phyloP scores from a whole-genome alignment of 768 basidiomycete genomes.

The Coprinopsis marcescibilis region DNA sequence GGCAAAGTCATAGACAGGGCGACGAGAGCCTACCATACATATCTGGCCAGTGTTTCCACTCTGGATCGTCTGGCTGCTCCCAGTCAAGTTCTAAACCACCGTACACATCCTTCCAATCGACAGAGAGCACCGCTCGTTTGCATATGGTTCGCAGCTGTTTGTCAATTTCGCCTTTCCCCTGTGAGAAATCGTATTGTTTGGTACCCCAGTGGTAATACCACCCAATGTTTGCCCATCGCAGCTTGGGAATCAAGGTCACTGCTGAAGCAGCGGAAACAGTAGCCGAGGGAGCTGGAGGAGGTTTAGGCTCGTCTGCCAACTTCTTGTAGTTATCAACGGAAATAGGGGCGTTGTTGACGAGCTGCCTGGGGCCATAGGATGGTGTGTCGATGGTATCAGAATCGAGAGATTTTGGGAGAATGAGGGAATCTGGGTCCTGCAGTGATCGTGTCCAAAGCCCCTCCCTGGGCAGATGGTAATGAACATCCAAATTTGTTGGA shows the following conservation, averaged over 20 bases:
- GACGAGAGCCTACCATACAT: conserved; percentile 62
- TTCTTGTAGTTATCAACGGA: conserved; percentile 46
- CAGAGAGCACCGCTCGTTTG: conserved; percentile 47
- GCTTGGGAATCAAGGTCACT: conserved; percentile 59
- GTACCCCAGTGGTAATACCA: conserved; percentile 97
- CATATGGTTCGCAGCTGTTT: conserved; percentile 53
- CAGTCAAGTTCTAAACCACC: conserved; percentile 19
- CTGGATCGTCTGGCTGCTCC: conserved; percentile 51
- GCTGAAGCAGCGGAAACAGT: conserved; percentile 45
- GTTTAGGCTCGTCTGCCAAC: conserved; percentile 54
- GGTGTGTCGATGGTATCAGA: conserved; percentile 17
- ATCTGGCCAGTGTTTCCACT: conserved; percentile 71
- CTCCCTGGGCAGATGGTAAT: conserved; percentile 68
- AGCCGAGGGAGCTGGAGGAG: conserved; percentile 57
- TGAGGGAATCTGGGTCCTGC: conserved; percentile 24
- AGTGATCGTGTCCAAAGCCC: conserved; percentile 75
- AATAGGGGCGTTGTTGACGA: conserved; percentile 71
- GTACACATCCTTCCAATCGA: conserved; percentile 72
- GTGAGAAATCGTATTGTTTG: conserved; percentile 89
- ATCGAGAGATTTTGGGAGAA: conserved; percentile 42
- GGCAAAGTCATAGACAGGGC: not conserved
- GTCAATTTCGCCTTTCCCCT: conserved; percentile 59
- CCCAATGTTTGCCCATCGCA: conserved; percentile 96
- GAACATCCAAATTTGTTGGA: conserved; percentile 84
- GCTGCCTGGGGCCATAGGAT: conserved; percentile 50